These are phyloP conservation scores for Medakamo hakoo DNA, from an alignment of 139 green algal species.

Conservation along the genomic window DNA sequence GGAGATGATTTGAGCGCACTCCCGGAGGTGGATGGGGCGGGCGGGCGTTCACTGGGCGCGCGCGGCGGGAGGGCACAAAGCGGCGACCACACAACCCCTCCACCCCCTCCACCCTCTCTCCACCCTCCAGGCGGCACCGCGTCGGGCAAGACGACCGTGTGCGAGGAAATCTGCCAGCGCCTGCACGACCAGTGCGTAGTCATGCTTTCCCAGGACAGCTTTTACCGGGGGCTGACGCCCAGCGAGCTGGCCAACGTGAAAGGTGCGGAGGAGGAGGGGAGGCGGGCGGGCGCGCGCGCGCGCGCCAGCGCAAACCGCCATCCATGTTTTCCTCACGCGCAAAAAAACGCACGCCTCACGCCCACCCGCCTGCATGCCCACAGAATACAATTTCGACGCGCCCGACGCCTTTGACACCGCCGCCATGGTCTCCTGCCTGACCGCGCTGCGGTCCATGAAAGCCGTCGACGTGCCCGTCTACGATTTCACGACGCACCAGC, in stretches of 20 bases:
- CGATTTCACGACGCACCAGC: constrained; percentile 77
- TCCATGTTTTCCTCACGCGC: background rate
- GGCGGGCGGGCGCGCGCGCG: too few relatives aligned
- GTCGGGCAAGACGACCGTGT: constrained; percentile 84
- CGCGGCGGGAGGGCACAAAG: constrained; percentile 12
- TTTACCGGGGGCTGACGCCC: constrained; percentile 64
- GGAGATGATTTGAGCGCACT: constrained; percentile 2
- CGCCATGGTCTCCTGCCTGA: constrained; percentile 40
- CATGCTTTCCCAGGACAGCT: constrained; percentile 81
- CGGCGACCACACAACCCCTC: background rate
- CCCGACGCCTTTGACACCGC: constrained; percentile 71
- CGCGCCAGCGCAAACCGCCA: background rate
- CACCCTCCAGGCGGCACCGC: constrained; percentile 46
- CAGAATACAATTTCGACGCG: constrained; percentile 90
- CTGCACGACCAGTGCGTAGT: constrained; percentile 81
- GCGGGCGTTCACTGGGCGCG: background rate
- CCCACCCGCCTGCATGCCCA: constrained; percentile 2
- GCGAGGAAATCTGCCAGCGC: constrained; percentile 80
- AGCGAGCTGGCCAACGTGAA: constrained; percentile 49
- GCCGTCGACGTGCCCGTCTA: constrained; percentile 80
- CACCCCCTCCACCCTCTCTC: constrained; percentile 4
- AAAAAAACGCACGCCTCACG: constrained; percentile 1
- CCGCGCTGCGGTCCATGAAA: constrained; percentile 27
- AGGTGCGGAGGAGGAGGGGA: constrained; percentile 1
- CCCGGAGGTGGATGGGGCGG: background rate